A percentile compares a stretch with the other conserved stretches of the same genome.
Conservation (phyloP, 2,329 filamentous ascomycete species). For the Stenocarpella maydis region DNA sequence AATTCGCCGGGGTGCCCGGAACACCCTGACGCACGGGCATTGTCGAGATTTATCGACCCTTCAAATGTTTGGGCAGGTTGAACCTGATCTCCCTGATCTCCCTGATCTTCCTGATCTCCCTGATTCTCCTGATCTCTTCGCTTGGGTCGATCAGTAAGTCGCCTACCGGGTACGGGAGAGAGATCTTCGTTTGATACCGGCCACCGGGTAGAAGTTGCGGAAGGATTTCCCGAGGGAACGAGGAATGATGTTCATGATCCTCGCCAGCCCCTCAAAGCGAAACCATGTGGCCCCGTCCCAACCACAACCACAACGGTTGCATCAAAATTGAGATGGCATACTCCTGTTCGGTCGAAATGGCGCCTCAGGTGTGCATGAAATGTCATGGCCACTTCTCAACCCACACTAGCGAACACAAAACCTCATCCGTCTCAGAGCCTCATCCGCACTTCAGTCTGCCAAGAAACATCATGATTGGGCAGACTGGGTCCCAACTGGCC, state of each 20-base stretch:
- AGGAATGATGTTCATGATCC: constrained; percentile 16
- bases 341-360: constrained; percentile 7
- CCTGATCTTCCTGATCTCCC: constrained; percentile 2
- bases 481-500: neutral
- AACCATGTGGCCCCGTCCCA: constrained; percentile 11
- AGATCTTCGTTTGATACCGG: neutral
- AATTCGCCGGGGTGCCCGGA: neutral
- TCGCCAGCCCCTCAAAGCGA: neutral
- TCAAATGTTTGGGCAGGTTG: neutral
- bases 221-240: neutral
- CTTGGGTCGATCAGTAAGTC: constrained; percentile 11
- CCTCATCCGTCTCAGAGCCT: constrained; percentile 40
- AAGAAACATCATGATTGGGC: constrained; percentile 41
- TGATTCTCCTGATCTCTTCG: constrained; percentile 14
- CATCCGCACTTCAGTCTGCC: constrained; percentile 50
- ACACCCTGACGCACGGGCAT: constrained; percentile 1
- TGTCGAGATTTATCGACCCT: neutral
- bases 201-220: neutral
- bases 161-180: neutral
- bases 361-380: constrained; percentile 19
- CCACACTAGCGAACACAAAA: constrained; percentile 33
- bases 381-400: constrained; percentile 18
- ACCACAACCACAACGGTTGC: constrained; percentile 23
- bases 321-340: constrained; percentile 27
- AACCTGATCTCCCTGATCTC: constrained; percentile 12